These are phyloP conservation scores for Chloromonas sp. DNA, from an alignment of 163 green algal species.

Conservation along the genomic window DNA sequence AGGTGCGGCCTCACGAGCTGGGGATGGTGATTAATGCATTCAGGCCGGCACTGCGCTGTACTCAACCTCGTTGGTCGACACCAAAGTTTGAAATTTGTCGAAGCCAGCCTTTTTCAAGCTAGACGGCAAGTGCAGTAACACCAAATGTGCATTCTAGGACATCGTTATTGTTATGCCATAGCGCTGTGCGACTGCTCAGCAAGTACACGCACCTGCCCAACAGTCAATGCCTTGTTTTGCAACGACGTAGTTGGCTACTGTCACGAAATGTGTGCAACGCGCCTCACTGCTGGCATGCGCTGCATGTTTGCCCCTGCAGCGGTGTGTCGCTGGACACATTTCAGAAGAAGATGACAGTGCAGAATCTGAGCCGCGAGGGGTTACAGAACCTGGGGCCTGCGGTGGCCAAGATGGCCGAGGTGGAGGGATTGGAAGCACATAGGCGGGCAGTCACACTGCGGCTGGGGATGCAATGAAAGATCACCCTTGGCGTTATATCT, in stretches of 20 bases:
- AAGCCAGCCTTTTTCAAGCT: too few relatives aligned
- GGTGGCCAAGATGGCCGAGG: conserved; percentile 87
- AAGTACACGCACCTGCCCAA: too few relatives aligned
- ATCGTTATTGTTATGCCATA: too few relatives aligned
- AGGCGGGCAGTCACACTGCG: conserved; percentile 85
- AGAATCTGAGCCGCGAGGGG: conserved; percentile 71
- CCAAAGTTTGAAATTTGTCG: too few relatives aligned
- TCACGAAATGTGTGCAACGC: background rate
- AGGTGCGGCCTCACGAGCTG: background rate
- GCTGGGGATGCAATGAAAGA: conserved; percentile 40
- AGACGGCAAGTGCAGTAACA: too few relatives aligned
- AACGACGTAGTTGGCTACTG: background rate
- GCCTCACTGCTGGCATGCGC: background rate
- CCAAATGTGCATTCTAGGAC: too few relatives aligned
- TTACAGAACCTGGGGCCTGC: conserved; percentile 69
- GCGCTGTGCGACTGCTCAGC: too few relatives aligned
- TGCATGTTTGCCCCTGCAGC: conserved; percentile 19
- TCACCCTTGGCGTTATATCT: too few relatives aligned
- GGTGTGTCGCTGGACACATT: conserved; percentile 94
- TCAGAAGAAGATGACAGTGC: conserved; percentile 98
- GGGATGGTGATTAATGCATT: too few relatives aligned
- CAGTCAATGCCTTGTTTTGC: background rate
- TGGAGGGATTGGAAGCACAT: conserved; percentile 96
- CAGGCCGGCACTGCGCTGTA: too few relatives aligned
- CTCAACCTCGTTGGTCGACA: too few relatives aligned